These are phyloP conservation scores for Smittium mucronatum DNA, from an alignment of 371 early-diverging fungal species.

Conservation along the genomic window DNA sequence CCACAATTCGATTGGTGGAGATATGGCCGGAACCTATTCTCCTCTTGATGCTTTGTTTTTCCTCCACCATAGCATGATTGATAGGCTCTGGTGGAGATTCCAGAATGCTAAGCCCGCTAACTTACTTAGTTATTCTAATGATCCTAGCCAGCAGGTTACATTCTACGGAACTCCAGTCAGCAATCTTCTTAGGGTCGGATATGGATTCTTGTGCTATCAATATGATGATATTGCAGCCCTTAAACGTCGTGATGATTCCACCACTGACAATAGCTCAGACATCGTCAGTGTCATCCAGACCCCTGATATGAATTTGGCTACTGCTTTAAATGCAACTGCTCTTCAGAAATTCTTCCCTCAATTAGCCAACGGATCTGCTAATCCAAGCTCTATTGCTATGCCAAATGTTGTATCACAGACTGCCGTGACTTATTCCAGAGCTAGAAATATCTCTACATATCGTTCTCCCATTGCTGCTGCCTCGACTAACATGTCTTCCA, in stretches of 20 bases:
- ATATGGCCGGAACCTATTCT: conserved; percentile 33
- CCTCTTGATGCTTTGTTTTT: conserved; percentile 42
- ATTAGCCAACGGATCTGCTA: not conserved
- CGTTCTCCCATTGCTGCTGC: not conserved
- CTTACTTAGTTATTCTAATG: not conserved
- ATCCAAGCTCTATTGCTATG: conserved; percentile 2
- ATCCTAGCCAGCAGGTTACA: conserved; percentile 14
- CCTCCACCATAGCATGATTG: conserved; percentile 38
- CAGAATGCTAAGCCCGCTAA: conserved; percentile 28
- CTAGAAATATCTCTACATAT: not conserved
- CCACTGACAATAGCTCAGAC: conserved; percentile 16
- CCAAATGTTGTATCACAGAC: not conserved
- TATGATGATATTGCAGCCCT: conserved; percentile 18
- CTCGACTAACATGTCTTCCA: not conserved
- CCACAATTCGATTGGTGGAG: conserved; percentile 35
- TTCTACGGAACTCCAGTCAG: conserved; percentile 14
- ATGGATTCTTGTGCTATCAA: conserved; percentile 30
- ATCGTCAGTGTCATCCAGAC: conserved; percentile 21
- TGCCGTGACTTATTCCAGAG: not conserved
- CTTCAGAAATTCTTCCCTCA: conserved; percentile 14
- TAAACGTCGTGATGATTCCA: conserved; percentile 12
- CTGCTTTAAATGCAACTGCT: conserved; percentile 6
- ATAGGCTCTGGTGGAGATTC: conserved; percentile 37
- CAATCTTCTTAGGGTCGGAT: conserved; percentile 30
- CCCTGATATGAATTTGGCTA: conserved; percentile 11